A percentile compares a stretch with the other conserved stretches of the same genome.
These are phyloP conservation scores for Eucalyptus albens DNA, from an alignment of 345 rosid species.

Conservation along the genomic window DNA sequence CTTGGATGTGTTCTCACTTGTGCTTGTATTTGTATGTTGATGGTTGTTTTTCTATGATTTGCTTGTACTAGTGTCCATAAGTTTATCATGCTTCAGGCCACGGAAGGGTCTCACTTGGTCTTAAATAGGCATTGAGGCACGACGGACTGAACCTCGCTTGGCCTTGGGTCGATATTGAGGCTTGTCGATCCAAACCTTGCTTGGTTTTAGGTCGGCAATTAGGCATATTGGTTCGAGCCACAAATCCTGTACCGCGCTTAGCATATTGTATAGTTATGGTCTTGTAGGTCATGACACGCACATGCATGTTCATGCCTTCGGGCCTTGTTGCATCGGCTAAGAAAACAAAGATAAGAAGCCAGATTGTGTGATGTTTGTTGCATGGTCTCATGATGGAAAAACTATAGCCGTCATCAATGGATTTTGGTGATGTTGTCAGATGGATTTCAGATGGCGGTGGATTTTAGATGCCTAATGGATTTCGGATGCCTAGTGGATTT, in stretches of 20 bases:
- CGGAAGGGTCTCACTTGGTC: neutral
- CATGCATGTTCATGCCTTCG: neutral
- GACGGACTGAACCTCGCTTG: neutral
- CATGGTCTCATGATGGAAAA: neutral
- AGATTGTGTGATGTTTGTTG: neutral
- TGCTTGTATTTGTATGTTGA: neutral
- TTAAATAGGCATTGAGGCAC: neutral
- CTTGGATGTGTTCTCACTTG: neutral
- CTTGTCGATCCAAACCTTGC: neutral
- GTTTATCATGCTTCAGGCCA: too few relatives aligned
- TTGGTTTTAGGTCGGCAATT: neutral
- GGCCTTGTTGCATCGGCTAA: neutral
- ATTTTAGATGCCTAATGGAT: neutral
- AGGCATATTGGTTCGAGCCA: neutral
- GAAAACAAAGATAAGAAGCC: neutral
- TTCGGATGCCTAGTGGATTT: neutral
- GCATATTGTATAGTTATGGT: neutral
- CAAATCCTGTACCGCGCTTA: accelerated
- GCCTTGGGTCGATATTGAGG: neutral
- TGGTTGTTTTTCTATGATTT: too few relatives aligned
- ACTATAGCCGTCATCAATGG: too few relatives aligned
- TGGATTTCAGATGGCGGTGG: neutral
- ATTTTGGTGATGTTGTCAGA: too few relatives aligned
- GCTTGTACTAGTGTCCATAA: too few relatives aligned
- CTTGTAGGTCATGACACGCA: neutral